Conservation (phyloP, 768 basidiomycete species). For the Lactifluus pinguis region DNA sequence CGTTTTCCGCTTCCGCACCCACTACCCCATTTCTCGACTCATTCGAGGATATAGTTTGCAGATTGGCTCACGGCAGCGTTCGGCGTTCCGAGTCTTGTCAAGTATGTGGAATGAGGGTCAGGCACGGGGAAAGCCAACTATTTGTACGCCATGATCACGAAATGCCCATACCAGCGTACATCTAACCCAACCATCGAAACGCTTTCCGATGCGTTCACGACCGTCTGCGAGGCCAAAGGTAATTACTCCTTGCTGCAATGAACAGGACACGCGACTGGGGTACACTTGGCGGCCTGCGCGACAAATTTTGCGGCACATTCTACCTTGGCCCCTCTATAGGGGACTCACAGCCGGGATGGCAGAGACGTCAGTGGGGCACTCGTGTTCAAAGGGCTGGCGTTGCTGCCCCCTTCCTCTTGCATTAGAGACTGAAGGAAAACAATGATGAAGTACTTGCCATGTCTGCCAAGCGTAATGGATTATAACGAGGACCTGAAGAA, state of each 20-base stretch:
- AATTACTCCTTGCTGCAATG: slow-evolving; percentile 18
- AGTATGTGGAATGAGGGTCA: slow-evolving; percentile 7
- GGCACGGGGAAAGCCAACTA: slow-evolving; percentile 12
- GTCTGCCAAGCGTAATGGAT: neutral
- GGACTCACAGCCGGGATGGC: neutral
- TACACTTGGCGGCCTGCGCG: neutral
- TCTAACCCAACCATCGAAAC: slow-evolving; percentile 14
- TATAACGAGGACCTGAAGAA: neutral
- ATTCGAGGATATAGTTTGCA: slow-evolving; percentile 14
- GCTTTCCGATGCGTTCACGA: slow-evolving; percentile 18
- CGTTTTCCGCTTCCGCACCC: neutral
- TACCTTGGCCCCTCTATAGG: neutral
- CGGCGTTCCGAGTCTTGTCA: slow-evolving; percentile 16
- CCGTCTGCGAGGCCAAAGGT: slow-evolving; percentile 19
- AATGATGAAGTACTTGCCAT: neutral
- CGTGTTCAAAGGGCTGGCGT: neutral
- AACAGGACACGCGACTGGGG: neutral
- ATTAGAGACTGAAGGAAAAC: neutral
- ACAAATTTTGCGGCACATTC: neutral
- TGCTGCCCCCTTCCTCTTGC: neutral
- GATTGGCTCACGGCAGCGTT: slow-evolving; percentile 15
- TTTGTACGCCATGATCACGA: slow-evolving; percentile 20
- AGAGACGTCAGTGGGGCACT: neutral
- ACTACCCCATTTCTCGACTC: slow-evolving; percentile 18
- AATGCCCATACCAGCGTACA: slow-evolving; percentile 8